Conservation (phyloP, 257 asterid genomes). For the Jacaranda copaia region DNA sequence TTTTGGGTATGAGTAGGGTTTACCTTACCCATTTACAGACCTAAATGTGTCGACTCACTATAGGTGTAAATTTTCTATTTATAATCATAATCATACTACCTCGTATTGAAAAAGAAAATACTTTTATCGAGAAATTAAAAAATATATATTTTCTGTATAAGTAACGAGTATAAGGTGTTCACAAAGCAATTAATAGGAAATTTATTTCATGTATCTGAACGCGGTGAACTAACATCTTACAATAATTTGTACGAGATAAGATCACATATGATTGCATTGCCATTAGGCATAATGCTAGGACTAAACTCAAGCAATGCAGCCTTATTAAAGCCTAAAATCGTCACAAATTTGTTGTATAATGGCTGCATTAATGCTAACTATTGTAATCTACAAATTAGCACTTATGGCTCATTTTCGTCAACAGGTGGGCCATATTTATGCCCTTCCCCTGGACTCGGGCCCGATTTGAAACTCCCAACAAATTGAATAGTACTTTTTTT, state of each 20-base stretch:
- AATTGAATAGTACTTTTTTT: neutral
- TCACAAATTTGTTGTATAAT: neutral
- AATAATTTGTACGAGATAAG: neutral
- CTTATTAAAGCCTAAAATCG: neutral
- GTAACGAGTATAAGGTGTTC: neutral
- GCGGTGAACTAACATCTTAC: neutral
- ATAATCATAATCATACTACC: too few species aligned
- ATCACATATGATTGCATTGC: neutral
- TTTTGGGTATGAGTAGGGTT: too few species aligned
- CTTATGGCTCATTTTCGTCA: neutral
- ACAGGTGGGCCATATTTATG: constrained; percentile 9
- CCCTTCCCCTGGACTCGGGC: constrained; percentile 61
- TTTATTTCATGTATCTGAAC: neutral
- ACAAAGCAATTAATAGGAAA: neutral
- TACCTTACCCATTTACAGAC: too few species aligned
- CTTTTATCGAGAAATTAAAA: neutral
- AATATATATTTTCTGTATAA: neutral
- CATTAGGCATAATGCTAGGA: neutral
- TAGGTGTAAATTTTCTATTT: too few species aligned
- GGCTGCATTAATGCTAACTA: neutral
- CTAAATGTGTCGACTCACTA: too few species aligned
- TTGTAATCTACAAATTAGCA: neutral
- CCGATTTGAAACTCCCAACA: constrained; percentile 25
- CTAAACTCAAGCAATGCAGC: neutral
- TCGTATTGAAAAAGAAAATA: too few species aligned